Evolutionary conservation across 306 rosid species (phyloP), one percentile per base, ranked within the genome.

Genomic region (Crotalaria pallida): DNA sequence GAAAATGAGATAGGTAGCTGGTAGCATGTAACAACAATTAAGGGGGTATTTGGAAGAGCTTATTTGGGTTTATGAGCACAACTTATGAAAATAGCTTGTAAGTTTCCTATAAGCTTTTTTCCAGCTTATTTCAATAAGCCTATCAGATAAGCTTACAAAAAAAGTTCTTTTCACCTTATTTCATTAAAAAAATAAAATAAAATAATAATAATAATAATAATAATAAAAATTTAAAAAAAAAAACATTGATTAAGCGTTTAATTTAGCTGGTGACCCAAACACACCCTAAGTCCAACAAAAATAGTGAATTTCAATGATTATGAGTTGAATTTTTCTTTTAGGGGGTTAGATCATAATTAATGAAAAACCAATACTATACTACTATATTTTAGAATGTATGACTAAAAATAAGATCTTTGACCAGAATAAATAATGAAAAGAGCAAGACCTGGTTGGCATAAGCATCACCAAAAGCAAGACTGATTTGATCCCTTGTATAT

Each of bases 391-490:
- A 51, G 9, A 44, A 29, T 21, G 17, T 10, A 13, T 48, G 15
- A 34, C 61, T 52, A 15, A 68, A 57, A 52, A 15, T 9, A 18
- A 24, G 7, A 71, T 31, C 48, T 52, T 33, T 24, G 18, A 49
- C 62, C 47, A 16, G n/a, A n/a, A 56, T 0, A 10, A 21, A 65
- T 34, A 2, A 10, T 9, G 59, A 59, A 45, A 77, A 80, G 63
- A 57, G 13, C 17, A 19, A 26, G 75, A 88, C 98, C 96, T 93
- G 97, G 22, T 88, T 85, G 17, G 92, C 89, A 61, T 87, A 88
- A 78, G 85, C 97, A 83, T 93, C 98, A 5, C 98, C 97, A 58
- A 90, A 93, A 10, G 96, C 12, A 58, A 93, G 56, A 90, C 96
- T 88, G 64, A 93, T 90, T 67, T 81, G 89, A 73, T 93, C 98